A percentile compares a stretch with the other conserved stretches of the same genome.
phyloP scores from a whole-genome alignment of 371 early-diverging fungal species.

The Ecytonucleospora hepatopenaei region DNA sequence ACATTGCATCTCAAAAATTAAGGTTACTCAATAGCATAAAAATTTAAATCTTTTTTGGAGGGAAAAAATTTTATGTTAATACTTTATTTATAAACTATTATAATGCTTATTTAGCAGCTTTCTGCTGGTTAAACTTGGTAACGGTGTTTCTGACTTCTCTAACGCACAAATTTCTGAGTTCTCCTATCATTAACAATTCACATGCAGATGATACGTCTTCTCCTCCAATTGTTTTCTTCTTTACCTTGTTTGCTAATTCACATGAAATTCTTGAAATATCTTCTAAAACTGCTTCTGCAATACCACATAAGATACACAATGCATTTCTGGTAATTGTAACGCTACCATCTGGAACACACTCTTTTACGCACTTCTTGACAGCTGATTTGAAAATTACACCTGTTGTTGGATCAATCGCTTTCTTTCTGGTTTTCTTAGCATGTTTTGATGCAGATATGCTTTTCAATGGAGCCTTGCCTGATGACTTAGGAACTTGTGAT shows the following conservation, averaged over 20 bases:
- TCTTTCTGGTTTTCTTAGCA: constrained; percentile 21
- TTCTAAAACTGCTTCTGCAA: constrained; percentile 49
- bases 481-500: constrained; percentile 8
- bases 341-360: constrained; percentile 25
- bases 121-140: constrained; percentile 40
- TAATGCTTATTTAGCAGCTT: constrained; percentile 53
- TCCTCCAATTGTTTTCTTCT: constrained; percentile 55
- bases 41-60: no score
- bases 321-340: constrained; percentile 36
- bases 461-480: constrained; percentile 48
- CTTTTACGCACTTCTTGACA: constrained; percentile 43
- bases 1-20: no score
- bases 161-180: constrained; percentile 50
- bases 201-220: constrained; percentile 53
- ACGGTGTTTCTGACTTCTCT: constrained; percentile 52
- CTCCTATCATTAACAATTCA: constrained; percentile 50
- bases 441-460: constrained; percentile 10
- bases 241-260: constrained; percentile 52
- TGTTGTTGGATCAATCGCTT: constrained; percentile 25
- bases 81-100: no score
- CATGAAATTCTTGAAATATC: constrained; percentile 30
- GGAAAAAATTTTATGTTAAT: no score
- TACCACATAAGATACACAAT: constrained; percentile 52
- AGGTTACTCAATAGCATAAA: no score
- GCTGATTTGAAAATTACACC: constrained; percentile 45